Evolutionary conservation across 441 rosid genomes (phyloP).

Genomic region (Monsonia emarginata): DNA sequence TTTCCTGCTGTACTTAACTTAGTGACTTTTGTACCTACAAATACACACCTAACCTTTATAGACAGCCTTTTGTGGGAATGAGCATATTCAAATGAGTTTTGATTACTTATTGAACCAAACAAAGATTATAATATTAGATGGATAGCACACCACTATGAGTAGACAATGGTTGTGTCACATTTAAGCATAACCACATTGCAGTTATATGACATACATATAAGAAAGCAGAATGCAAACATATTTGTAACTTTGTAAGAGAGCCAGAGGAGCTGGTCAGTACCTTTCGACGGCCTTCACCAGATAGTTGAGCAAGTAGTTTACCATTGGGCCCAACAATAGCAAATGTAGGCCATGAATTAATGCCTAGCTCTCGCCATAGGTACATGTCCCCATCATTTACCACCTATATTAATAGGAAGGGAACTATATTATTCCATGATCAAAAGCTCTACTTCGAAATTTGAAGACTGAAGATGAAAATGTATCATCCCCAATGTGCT

Average conservation of each 20-base stretch:
- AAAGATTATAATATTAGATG: background rate
- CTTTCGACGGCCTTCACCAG: constrained; percentile 86
- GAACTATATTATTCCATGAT: background rate
- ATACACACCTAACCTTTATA: background rate
- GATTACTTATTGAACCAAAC: too few species aligned
- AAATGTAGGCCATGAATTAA: constrained; percentile 96
- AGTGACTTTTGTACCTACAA: background rate
- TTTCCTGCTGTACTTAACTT: background rate
- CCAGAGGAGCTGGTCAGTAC: constrained; percentile 29
- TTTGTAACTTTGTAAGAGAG: background rate
- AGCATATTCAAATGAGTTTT: background rate
- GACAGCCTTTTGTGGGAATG: background rate
- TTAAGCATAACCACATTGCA: background rate
- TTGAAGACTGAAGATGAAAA: background rate
- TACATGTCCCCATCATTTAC: constrained; percentile 94
- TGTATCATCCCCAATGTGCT: background rate
- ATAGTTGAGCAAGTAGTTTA: constrained; percentile 64
- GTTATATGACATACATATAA: background rate
- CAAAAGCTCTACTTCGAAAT: background rate
- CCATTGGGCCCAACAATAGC: constrained; percentile 80
- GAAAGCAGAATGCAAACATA: background rate
- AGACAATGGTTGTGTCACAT: constrained; percentile 2
- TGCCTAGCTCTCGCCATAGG: constrained; percentile 80
- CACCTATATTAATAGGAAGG: constrained; percentile 43
- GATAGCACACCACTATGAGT: background rate